These are phyloP conservation scores for Rutstroemia sp. DNA, from an alignment of 2,329 filamentous ascomycete species.

Conservation along the genomic window DNA sequence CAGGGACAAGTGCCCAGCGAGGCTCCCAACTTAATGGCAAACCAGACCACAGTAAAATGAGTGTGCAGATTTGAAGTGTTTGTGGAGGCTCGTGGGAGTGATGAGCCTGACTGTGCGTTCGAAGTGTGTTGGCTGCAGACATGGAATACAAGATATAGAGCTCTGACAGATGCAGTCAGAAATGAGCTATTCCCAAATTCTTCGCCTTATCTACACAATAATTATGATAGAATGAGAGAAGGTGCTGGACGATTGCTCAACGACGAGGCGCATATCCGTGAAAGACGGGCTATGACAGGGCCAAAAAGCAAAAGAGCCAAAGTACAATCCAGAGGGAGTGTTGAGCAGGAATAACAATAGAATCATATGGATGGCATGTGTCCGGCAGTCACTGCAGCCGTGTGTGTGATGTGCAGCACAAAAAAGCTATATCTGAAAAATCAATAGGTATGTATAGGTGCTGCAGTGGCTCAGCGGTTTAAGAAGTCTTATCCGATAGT, in stretches of 20 bases:
- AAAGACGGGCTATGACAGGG: too few species aligned
- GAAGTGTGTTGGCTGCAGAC: neutral
- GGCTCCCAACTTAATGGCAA: slow-evolving; percentile 34
- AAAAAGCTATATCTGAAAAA: neutral
- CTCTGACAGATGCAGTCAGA: neutral
- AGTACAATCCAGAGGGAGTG: slow-evolving; percentile 41
- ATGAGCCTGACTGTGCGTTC: neutral
- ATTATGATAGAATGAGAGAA: neutral
- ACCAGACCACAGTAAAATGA: slow-evolving; percentile 46
- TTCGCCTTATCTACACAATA: too few species aligned
- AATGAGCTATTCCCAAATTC: too few species aligned
- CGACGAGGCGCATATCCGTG: too few species aligned
- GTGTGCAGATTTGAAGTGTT: neutral
- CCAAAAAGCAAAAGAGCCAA: neutral
- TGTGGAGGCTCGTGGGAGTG: neutral
- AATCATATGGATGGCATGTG: slow-evolving; percentile 52
- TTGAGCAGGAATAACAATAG: slow-evolving; percentile 38
- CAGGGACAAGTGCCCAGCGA: neutral
- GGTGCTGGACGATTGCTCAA: neutral
- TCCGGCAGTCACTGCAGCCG: slow-evolving; percentile 8
- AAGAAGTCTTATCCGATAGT: neutral
- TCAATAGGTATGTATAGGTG: neutral
- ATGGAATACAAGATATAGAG: slow-evolving; percentile 4
- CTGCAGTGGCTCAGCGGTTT: neutral
- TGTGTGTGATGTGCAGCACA: slow-evolving; percentile 5